phyloP scores from a whole-genome alignment of 495 filamentous ascomycete species.

The Hyaloscypha variabilis region DNA sequence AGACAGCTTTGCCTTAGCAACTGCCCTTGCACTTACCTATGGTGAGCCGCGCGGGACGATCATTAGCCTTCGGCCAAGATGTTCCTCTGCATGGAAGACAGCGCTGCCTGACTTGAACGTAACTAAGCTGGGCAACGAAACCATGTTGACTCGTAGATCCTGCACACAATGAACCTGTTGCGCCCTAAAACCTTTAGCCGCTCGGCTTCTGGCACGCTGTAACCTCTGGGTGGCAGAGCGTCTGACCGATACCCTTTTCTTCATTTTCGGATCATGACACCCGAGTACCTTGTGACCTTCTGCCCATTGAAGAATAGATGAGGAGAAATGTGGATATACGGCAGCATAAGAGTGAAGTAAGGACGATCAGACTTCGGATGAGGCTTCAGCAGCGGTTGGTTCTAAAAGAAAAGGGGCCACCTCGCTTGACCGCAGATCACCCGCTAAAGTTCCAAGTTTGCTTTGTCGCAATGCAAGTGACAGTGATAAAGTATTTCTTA shows the following conservation, averaged over 20 bases:
- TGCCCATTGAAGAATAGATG: not conserved
- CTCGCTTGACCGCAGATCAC: not conserved
- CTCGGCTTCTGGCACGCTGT: not conserved
- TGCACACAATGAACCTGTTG: not conserved
- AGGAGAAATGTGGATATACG: not conserved
- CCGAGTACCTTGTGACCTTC: not conserved
- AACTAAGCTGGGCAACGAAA: not conserved
- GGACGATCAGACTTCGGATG: not conserved
- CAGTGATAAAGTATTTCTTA: not conserved
- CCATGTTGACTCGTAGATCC: not conserved
- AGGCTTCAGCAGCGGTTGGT: not conserved
- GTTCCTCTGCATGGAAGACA: not conserved
- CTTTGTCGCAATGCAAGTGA: slow-evolving; percentile 1
- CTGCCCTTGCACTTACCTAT: not conserved
- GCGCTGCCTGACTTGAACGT: not conserved
- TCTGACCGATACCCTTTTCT: not conserved
- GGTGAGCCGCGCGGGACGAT: not conserved
- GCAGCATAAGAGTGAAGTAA: not conserved
- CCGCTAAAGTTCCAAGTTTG: not conserved
- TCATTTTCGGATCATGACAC: not conserved
- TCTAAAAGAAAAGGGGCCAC: not conserved
- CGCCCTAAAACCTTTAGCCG: not conserved
- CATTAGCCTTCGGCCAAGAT: not conserved
- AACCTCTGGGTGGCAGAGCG: not conserved
- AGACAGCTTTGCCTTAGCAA: not conserved